A percentile compares a stretch with the other conserved stretches of the same genome.
Evolutionary conservation across 805 yeast species (phyloP).

Genomic region (Yamadazyma sp.): DNA sequence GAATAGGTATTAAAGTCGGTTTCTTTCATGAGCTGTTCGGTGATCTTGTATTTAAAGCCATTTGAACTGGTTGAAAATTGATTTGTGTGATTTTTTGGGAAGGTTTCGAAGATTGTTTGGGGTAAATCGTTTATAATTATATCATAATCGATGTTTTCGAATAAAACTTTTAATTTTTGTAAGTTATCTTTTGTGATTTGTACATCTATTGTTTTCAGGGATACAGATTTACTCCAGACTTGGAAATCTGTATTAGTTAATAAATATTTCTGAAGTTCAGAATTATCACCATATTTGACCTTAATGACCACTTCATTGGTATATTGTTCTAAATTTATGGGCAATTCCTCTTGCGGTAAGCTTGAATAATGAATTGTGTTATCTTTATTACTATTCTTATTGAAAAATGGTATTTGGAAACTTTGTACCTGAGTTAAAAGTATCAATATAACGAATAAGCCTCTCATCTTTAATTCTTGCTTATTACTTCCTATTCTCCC

Average conservation of each 20-base stretch:
- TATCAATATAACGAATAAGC: not conserved
- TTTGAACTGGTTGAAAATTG: not conserved
- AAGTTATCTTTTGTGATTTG: conserved; percentile 13
- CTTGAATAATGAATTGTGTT: conserved; percentile 8
- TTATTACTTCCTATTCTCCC: too few species aligned
- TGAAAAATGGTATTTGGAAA: conserved; percentile 4
- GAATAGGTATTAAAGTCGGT: conserved; percentile 18
- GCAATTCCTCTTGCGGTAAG: conserved; percentile 13
- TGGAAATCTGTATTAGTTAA: conserved; percentile 3
- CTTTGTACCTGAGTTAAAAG: not conserved
- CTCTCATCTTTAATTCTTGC: not conserved
- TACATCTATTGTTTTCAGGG: conserved; percentile 12
- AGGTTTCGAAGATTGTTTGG: conserved; percentile 54
- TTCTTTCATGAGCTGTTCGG: conserved; percentile 15
- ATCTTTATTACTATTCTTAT: not conserved
- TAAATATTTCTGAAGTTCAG: conserved; percentile 18
- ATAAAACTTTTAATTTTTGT: conserved; percentile 4
- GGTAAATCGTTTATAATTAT: conserved; percentile 56
- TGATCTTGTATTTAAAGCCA: conserved; percentile 10
- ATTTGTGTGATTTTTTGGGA: conserved; percentile 29
- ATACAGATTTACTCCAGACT: conserved; percentile 11
- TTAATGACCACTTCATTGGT: conserved; percentile 44
- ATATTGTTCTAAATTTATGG: conserved; percentile 40
- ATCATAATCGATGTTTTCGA: conserved; percentile 19
- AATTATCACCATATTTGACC: conserved; percentile 22